Percentiles rank a stretch among this genome's conserved stretches.
These are phyloP conservation scores for Corylus americana DNA, from an alignment of 306 rosid genomes.

Conservation along the genomic window DNA sequence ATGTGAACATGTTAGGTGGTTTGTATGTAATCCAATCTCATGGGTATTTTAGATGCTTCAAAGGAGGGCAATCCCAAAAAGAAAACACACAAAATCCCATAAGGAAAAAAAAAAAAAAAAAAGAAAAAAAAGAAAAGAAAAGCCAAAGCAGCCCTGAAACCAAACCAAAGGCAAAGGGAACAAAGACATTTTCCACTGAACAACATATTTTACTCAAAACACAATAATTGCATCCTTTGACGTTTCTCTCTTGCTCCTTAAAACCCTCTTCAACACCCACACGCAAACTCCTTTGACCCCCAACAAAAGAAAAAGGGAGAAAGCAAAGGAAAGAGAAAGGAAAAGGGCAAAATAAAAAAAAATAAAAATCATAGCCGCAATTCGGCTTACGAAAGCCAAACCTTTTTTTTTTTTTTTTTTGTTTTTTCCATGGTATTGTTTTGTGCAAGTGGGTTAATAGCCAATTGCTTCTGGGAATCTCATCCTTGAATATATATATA, in stretches of 20 bases:
- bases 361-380: conserved; percentile 61
- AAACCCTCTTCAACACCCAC: conserved; percentile 57
- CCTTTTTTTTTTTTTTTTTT: conserved; percentile 4
- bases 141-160: not conserved
- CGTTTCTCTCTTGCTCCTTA: conserved; percentile 48
- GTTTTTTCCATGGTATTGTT: no score
- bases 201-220: conserved; percentile 53
- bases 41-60: conserved; percentile 36
- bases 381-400: conserved; percentile 54
- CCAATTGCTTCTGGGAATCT: conserved; percentile 57
- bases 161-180: not conserved
- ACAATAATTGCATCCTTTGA: conserved; percentile 77
- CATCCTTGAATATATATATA: conserved; percentile 4
- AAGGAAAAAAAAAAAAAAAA: not conserved
- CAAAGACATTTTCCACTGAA: conserved; percentile 25
- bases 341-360: conserved; percentile 2
- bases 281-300: conserved; percentile 93
- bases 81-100: conserved; percentile 23
- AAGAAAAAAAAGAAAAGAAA: not conserved
- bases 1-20: conserved; percentile 17
- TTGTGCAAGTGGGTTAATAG: conserved; percentile 35
- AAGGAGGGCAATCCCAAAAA: conserved; percentile 36
- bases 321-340: not conserved
- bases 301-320: not conserved
- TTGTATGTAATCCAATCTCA: not conserved